These are phyloP conservation scores for Dendrocalamus latiflorus DNA, from an alignment of 202 grass and related monocot genomes.

Conservation along the genomic window DNA sequence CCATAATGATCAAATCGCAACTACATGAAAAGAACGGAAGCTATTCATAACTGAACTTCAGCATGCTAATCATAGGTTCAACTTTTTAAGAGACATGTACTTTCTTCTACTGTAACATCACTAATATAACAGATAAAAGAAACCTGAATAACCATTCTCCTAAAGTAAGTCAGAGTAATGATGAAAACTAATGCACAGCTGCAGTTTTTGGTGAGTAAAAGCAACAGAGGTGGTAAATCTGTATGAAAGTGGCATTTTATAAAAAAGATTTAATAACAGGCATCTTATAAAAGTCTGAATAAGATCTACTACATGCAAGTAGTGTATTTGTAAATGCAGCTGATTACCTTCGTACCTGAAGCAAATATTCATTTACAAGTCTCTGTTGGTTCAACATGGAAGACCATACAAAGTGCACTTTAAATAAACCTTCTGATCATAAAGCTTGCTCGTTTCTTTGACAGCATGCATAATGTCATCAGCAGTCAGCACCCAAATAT, in stretches of 20 bases:
- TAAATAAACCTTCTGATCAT: background rate
- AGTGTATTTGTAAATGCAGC: background rate
- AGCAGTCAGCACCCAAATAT: background rate
- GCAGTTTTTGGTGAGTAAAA: background rate
- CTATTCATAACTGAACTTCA: background rate
- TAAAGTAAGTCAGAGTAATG: background rate
- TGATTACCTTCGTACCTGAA: background rate
- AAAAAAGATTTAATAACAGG: background rate
- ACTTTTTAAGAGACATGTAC: background rate
- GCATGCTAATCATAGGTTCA: background rate
- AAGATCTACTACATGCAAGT: background rate
- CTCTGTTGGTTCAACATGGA: background rate
- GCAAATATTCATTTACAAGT: background rate
- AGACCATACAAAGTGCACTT: background rate
- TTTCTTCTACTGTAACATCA: background rate
- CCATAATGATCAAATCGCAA: background rate
- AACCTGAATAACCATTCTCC: background rate
- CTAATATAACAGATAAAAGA: background rate
- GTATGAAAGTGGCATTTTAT: background rate
- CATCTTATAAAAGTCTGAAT: background rate
- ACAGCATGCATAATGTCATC: background rate
- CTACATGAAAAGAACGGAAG: background rate
- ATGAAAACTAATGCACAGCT: background rate
- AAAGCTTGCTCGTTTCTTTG: background rate
- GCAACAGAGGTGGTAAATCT: background rate